Base-by-base conservation (phyloP, 495 filamentous ascomycete species). In the Platismatia glauca region DNA sequence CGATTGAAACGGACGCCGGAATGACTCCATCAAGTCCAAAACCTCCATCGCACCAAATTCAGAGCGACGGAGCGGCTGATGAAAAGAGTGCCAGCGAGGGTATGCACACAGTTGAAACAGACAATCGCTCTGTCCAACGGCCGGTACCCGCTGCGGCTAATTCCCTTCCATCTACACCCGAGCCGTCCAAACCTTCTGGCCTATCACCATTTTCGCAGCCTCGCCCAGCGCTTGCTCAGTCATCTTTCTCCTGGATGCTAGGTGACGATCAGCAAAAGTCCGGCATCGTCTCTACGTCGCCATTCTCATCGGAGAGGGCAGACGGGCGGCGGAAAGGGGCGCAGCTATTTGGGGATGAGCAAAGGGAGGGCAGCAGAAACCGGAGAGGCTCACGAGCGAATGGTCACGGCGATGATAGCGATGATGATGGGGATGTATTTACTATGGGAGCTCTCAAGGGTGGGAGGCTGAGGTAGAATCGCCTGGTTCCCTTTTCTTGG, bases 221-320 rank as follows among this genome's bases (percentile, higher is more conserved):
- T 64, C 79, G 89, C 16, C 86, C 86, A 20, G 81, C 80, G 20
- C 78, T 98, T 20, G 86, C 91, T 20, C 86, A 96, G 64, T 91
- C 91, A 34, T 87, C 85, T 12, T 97, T 96, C 71, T 88, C 92
- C 15, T 98, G 92, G 92, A 97, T 98, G 91, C 80, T 98, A n/a
- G 84, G 80, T 33, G 77, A 81, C 60, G 78, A 78, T 56, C 75
- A 75, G 37, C 74, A 74, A 46, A 72, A 78, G 33, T 80, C 76
- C 15, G 74, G 71, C 43, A 82, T 82, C 71, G 78, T 82, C 16
- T 75, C 77, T 58, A 74, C 79, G 16, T 73, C 73, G 34, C 79
- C 80, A 31, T 72, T 77, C 29, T 77, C 74, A 12, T 76, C 77
- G 29, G 79, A 81, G 58, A 75, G 77, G 67, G 75, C 73, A 60